Evolutionary conservation across 1,139 yeast genomes (phyloP).

Genomic region (Pneumocystis sp.): DNA sequence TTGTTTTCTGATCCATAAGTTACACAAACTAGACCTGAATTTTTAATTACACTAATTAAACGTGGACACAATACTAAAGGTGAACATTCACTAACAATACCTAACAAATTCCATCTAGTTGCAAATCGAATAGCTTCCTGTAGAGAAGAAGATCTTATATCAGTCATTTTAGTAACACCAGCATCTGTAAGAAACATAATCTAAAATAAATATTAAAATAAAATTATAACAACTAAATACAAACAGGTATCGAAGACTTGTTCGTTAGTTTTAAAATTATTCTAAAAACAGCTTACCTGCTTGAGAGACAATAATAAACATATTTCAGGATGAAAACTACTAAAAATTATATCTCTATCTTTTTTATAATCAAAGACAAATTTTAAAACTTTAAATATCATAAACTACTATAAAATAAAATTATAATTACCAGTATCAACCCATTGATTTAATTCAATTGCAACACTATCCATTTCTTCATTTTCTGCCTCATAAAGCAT

Average conservation of each 20-base stretch:
- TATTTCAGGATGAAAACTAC: constrained; percentile 90
- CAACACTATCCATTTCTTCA: constrained; percentile 78
- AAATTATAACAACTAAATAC: background rate
- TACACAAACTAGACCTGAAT: constrained; percentile 82
- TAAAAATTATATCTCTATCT: constrained; percentile 76
- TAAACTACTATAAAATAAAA: constrained; percentile 22
- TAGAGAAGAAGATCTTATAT: constrained; percentile 69
- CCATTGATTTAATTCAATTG: constrained; percentile 72
- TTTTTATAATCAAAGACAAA: constrained; percentile 63
- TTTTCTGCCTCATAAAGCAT: constrained; percentile 85
- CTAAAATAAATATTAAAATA: constrained; percentile 44
- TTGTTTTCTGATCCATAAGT: constrained; percentile 81
- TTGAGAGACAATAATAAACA: constrained; percentile 74
- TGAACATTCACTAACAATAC: constrained; percentile 79
- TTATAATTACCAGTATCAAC: constrained; percentile 23
- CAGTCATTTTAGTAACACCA: constrained; percentile 74
- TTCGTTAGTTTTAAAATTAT: background rate
- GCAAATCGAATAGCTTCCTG: constrained; percentile 90
- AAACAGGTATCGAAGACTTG: background rate
- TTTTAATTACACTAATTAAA: constrained; percentile 65
- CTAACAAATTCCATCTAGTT: constrained; percentile 78
- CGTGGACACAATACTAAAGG: constrained; percentile 80
- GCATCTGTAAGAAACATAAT: constrained; percentile 78
- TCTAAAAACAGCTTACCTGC: constrained; percentile 28
- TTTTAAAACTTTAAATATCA: constrained; percentile 44